These are phyloP conservation scores for Candida krabiensis DNA, from an alignment of 805 yeast species.

Conservation along the genomic window DNA sequence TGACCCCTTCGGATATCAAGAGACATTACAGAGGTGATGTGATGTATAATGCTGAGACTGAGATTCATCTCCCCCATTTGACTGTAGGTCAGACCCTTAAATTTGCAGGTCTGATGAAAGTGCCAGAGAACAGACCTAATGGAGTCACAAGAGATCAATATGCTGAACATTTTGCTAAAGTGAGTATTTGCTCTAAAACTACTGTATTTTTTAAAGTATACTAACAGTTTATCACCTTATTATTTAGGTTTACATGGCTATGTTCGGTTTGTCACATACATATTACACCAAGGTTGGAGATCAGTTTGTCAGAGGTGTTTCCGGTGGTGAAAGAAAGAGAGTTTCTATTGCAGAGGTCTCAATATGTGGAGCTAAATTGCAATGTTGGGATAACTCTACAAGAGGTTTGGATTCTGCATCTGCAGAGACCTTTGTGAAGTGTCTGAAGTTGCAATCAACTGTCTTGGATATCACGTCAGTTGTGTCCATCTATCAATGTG, in stretches of 20 bases:
- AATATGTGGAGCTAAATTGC: constrained; percentile 35
- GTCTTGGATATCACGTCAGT: constrained; percentile 46
- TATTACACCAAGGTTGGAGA: constrained; percentile 59
- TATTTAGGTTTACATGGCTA: constrained; percentile 32
- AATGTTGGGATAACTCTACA: constrained; percentile 67
- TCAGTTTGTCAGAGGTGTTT: constrained; percentile 60
- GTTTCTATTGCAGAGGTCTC: constrained; percentile 60
- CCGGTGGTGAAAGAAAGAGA: constrained; percentile 67
- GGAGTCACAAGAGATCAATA: constrained; percentile 50
- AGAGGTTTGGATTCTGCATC: constrained; percentile 72
- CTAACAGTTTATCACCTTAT: no score
- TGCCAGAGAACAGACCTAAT: constrained; percentile 56
- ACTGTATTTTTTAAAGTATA: no score
- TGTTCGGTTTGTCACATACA: constrained; percentile 42
- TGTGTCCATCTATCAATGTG: constrained; percentile 47
- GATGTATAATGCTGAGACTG: constrained; percentile 65
- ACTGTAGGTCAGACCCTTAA: constrained; percentile 63
- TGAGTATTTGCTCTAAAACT: constrained; percentile 21
- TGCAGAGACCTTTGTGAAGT: constrained; percentile 59
- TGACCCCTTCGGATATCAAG: constrained; percentile 46
- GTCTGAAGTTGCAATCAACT: constrained; percentile 52
- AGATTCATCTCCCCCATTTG: constrained; percentile 63
- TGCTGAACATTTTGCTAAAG: constrained; percentile 50
- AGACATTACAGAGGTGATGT: constrained; percentile 63
- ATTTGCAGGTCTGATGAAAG: constrained; percentile 55